A percentile compares a stretch with the other conserved stretches of the same genome.
These are phyloP conservation scores for Aschersonia sp. DNA, from an alignment of 2,329 filamentous ascomycete genomes.

Conservation along the genomic window DNA sequence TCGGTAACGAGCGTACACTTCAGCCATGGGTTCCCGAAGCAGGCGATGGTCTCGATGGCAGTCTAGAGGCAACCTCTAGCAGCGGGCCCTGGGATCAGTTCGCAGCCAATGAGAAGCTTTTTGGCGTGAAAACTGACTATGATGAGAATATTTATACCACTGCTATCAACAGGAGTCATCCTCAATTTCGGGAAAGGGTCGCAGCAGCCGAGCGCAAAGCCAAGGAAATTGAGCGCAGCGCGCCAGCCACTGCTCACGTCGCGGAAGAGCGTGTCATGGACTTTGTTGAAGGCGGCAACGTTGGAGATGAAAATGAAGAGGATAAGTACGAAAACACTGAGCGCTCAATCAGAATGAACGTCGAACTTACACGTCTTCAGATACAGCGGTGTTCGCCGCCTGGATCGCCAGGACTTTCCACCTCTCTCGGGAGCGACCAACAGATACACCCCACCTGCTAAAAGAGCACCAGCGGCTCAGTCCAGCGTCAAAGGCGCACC, in stretches of 20 bases:
- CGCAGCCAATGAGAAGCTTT: conserved; percentile 72
- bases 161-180: conserved; percentile 69
- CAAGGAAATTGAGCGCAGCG: conserved; percentile 72
- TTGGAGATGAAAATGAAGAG: conserved; percentile 72
- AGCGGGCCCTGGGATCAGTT: conserved; percentile 78
- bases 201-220: conserved; percentile 73
- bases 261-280: conserved; percentile 77
- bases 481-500: conserved; percentile 63
- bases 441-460: conserved; percentile 84
- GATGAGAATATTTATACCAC: conserved; percentile 95
- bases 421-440: conserved; percentile 41
- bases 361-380: conserved; percentile 24
- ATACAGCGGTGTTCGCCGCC: conserved; percentile 82
- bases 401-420: conserved; percentile 58
- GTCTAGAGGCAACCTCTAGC: conserved; percentile 47
- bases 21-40: conserved; percentile 69
- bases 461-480: conserved; percentile 62
- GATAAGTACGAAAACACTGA: conserved; percentile 49
- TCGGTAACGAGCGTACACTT: conserved; percentile 57
- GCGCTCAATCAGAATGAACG: neutral
- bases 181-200: conserved; percentile 63
- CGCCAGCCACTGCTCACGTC: conserved; percentile 64
- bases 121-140: conserved; percentile 80
- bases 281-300: conserved; percentile 43
- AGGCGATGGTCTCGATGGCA: conserved; percentile 47